These are phyloP conservation scores for Neonectria neomacrospora DNA, from an alignment of 2,329 filamentous ascomycete species.

Conservation along the genomic window DNA sequence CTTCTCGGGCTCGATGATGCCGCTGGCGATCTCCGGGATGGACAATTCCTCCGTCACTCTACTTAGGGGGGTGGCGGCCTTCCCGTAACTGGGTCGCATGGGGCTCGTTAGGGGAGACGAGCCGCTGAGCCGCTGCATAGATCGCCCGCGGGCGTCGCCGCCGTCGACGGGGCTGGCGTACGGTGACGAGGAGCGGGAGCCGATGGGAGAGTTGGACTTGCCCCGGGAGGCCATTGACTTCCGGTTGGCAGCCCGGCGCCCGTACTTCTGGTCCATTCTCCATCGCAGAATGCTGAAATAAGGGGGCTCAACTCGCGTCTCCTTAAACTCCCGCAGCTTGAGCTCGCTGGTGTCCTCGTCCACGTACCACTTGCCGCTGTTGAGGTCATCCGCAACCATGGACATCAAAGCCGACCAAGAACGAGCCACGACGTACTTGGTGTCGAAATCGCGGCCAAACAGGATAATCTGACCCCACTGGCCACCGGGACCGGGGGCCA, in stretches of 20 bases:
- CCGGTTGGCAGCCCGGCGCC: slow-evolving; percentile 69
- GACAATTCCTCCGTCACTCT: slow-evolving; percentile 76
- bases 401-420: slow-evolving; percentile 93
- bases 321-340: slow-evolving; percentile 92
- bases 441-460: slow-evolving; percentile 97
- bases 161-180: slow-evolving; percentile 74
- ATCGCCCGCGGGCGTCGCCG: slow-evolving; percentile 73
- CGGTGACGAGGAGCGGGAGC: slow-evolving; percentile 64
- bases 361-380: slow-evolving; percentile 88
- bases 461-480: slow-evolving; percentile 97
- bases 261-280: slow-evolving; percentile 95
- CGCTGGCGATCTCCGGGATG: slow-evolving; percentile 53
- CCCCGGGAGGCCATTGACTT: slow-evolving; percentile 59
- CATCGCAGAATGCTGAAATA: slow-evolving; percentile 96
- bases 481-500: slow-evolving; percentile 88
- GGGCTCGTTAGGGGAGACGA: slow-evolving; percentile 73
- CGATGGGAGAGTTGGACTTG: slow-evolving; percentile 58
- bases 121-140: slow-evolving; percentile 74
- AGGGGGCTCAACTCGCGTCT: slow-evolving; percentile 85
- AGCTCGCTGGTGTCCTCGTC: slow-evolving; percentile 93
- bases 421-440: slow-evolving; percentile 94
- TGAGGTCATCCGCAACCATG: slow-evolving; percentile 87
- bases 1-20: slow-evolving; percentile 57
- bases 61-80: slow-evolving; percentile 75
- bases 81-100: slow-evolving; percentile 72